phyloP scores from a whole-genome alignment of 345 rosid species.

The Heritiera fomes region DNA sequence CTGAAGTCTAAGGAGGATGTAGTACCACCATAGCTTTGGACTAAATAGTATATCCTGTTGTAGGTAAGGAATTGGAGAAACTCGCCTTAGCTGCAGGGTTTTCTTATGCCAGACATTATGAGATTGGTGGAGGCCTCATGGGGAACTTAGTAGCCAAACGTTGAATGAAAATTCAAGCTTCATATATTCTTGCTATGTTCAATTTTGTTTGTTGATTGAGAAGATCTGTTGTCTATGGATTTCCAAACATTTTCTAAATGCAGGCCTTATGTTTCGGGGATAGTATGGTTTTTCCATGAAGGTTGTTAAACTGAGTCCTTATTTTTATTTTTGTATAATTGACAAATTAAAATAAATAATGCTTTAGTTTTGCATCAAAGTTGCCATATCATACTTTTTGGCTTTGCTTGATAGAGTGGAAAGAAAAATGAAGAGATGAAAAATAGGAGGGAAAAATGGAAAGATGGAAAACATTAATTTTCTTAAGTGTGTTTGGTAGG shows the following conservation, averaged over 20 bases:
- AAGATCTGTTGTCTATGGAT: background rate
- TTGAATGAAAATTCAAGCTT: conserved; percentile 24
- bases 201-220: background rate
- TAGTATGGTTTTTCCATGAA: background rate
- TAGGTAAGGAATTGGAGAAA: conserved; percentile 78
- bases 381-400: background rate
- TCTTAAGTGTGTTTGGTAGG: too few species aligned
- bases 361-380: background rate
- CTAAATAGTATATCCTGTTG: background rate
- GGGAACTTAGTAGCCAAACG: conserved; percentile 74
- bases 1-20: conserved; percentile 1
- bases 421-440: too few species aligned
- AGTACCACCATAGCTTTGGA: background rate
- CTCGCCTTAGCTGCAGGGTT: conserved; percentile 77
- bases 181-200: background rate
- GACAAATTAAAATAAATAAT: background rate
- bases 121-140: conserved; percentile 78
- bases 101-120: conserved; percentile 64
- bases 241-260: background rate
- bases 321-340: background rate
- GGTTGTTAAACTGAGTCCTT: background rate
- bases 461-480: too few species aligned
- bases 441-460: too few species aligned
- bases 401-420: background rate
- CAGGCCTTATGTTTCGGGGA: background rate